Base-by-base conservation (phyloP, 2,329 filamentous ascomycete species). In the Bipolaris gigantea region DNA sequence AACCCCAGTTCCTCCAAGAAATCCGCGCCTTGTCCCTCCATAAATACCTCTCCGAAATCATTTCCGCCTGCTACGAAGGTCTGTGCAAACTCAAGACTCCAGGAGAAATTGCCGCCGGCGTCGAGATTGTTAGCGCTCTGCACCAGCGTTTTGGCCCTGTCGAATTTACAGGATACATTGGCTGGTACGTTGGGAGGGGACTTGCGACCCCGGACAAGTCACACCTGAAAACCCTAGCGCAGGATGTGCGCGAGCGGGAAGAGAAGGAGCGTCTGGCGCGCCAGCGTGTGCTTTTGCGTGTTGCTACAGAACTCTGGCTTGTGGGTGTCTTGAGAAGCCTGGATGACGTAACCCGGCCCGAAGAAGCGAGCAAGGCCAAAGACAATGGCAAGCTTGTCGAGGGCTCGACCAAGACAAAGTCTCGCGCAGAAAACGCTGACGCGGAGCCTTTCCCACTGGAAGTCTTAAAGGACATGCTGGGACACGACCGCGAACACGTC, bases 41-140 rank as follows among this genome's bases (percentile, higher is more conserved):
- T 81, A 97, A 96, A 74, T 97, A 97, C 76, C 85, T 97, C 15
- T 97, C 93, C 64, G 93, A 97, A 77, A 95, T 97, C 64, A 92
- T 97, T 66, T 92, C 92, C 19, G 93, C 93, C 57, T 96, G 91
- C 78, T 96, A 93, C 73, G 93, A 97, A 76, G 93, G 93, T 8
- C 83, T 97, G 6, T 95, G 89, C 78, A 92, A 88, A 74, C 85
- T 97, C 68, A 97, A 97, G 77, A 87, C 89, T 0, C 89, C 92
- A 1, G 90, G 87, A n/a, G 93, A 97, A 73, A 89, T 97, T 57
- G 89, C 93, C 52, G 89, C 92, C 25, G 92, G 90, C 8, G 89
- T 96, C 32, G 93, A 97, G 76, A 89, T 97, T 49, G 88, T 95
- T 63, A 95, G 92, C 77, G 92, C 92, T n/a, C 81, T 97, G 52